Percentiles rank a stretch among this genome's conserved stretches.
These are phyloP conservation scores for Talaromyces verruculosus DNA, from an alignment of 2,329 filamentous ascomycete species.

Conservation along the genomic window DNA sequence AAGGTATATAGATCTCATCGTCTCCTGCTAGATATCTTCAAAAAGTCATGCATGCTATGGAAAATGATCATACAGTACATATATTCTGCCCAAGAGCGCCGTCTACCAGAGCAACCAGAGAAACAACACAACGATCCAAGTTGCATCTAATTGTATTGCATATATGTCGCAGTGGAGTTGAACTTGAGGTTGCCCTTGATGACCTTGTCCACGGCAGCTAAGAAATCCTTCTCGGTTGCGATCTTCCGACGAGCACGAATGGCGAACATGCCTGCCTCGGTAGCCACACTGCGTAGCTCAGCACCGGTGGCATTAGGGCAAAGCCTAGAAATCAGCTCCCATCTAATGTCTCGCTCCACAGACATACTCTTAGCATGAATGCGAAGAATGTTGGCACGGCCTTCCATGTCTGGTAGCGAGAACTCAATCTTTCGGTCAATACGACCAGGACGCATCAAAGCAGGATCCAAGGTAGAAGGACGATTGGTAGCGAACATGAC, in stretches of 20 bases:
- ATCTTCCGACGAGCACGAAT: conserved; percentile 95
- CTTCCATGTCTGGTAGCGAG: conserved; percentile 93
- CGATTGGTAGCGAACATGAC: conserved; percentile 99
- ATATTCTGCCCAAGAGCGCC: conserved; percentile 34
- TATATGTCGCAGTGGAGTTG: conserved; percentile 96
- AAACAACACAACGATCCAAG: conserved; percentile 22
- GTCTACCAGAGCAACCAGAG: conserved; percentile 28
- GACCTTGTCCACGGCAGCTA: conserved; percentile 97
- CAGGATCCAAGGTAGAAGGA: conserved; percentile 92
- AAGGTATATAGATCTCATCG: not conserved
- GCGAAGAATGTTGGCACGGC: conserved; percentile 92
- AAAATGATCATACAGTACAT: conserved; percentile 30
- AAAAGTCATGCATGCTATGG: conserved; percentile 19
- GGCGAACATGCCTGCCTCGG: conserved; percentile 97
- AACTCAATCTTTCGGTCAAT: conserved; percentile 99
- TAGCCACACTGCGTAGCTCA: conserved; percentile 92
- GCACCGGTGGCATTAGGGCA: conserved; percentile 98
- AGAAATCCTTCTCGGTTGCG: conserved; percentile 96
- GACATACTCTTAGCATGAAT: conserved; percentile 99
- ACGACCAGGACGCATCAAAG: conserved; percentile 92
- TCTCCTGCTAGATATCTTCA: not conserved
- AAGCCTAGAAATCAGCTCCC: conserved; percentile 95
- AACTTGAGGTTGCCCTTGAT: conserved; percentile 99
- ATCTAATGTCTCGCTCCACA: conserved; percentile 96
- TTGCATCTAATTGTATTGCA: conserved; percentile 86